A percentile compares a stretch with the other conserved stretches of the same genome.
Evolutionary conservation across 176 grass and related monocot species (phyloP).

Genomic region (Eragrostis nindensis): DNA sequence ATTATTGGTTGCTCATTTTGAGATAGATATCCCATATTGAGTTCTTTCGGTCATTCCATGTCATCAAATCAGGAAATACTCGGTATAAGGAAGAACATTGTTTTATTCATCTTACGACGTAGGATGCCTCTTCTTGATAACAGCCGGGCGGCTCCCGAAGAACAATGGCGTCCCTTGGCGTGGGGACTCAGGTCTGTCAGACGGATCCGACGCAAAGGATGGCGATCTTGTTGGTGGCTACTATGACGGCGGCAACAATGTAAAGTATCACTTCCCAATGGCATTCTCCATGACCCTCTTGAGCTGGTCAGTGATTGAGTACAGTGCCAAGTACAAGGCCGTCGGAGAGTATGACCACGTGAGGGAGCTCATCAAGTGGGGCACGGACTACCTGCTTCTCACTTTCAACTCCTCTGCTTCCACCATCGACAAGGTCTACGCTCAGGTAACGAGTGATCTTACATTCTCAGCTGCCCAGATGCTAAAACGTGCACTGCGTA

Average conservation of each 20-base stretch:
- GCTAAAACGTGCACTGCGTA: neutral
- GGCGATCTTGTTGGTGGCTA: conserved; percentile 84
- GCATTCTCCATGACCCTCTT: conserved; percentile 94
- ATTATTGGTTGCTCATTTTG: too few species aligned
- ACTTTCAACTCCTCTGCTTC: conserved; percentile 87
- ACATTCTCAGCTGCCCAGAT: too few species aligned
- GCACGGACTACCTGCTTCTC: conserved; percentile 82
- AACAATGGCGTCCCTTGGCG: conserved; percentile 83
- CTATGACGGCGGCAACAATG: conserved; percentile 92
- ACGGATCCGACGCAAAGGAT: conserved; percentile 57
- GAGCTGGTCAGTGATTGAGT: conserved; percentile 95
- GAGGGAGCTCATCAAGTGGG: conserved; percentile 91
- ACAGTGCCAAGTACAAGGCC: conserved; percentile 83
- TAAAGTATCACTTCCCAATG: conserved; percentile 96
- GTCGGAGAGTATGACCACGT: conserved; percentile 85
- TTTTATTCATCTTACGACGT: conserved; percentile 10
- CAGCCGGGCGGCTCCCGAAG: too few species aligned
- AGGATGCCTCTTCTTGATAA: neutral
- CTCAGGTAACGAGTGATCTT: too few species aligned
- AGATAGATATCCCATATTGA: too few species aligned
- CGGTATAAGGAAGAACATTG: too few species aligned
- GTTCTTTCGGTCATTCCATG: too few species aligned
- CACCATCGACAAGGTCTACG: conserved; percentile 34
- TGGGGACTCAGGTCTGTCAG: conserved; percentile 63
- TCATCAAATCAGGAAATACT: too few species aligned